Base-by-base conservation (phyloP, 2,329 filamentous ascomycete species). In the Davidsoniella virescens region DNA sequence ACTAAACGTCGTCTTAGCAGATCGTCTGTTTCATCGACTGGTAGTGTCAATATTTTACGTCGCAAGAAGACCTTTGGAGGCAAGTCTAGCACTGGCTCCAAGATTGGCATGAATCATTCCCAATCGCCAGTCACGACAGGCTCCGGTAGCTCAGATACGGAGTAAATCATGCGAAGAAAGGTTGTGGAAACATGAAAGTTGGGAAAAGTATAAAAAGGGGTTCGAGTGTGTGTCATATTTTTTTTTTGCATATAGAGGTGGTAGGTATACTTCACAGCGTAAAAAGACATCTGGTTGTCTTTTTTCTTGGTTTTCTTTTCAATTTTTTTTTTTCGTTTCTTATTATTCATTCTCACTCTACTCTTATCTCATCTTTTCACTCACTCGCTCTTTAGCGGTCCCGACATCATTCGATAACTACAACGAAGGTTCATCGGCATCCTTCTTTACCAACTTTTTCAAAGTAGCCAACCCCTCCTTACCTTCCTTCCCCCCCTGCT, bases 1-100 rank as follows among this genome's bases (percentile, higher is more conserved):
- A 94, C 92, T 59, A 82, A 80, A 60, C 71, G 78, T 39, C 72
- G 78, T 37, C 80, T 75, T 58, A 78, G 73, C 61, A 70, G 67
- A 50, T 72, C 75, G 6, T 67, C 67, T 2, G 68, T 66, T 14
- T 64, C 66, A 59, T 65, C n/a, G 63, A 63, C 16, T 55, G 42
- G 39, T 36, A 44, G 26, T 39, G 45, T 40, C 39, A 49, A 47
- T 33, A 52, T 51, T 8, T 58, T 65, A 8, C 59, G 66, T 33
- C 69, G 65, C 53, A 73, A 70, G 60, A 70, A 67, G 59, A 66
- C 66, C 47, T 69, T 72, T 54, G 64, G 64, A 2, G 62, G 64
- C 17, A 61, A 66, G 47, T 61, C 66, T 5, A 67, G 65, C 20
- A 64, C 62, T 37, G 62, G 63, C 33, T 62, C 67, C 56, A 78